These are phyloP conservation scores for Nephromyces sp. DNA, from an alignment of 169 alveolate species.

Conservation along the genomic window DNA sequence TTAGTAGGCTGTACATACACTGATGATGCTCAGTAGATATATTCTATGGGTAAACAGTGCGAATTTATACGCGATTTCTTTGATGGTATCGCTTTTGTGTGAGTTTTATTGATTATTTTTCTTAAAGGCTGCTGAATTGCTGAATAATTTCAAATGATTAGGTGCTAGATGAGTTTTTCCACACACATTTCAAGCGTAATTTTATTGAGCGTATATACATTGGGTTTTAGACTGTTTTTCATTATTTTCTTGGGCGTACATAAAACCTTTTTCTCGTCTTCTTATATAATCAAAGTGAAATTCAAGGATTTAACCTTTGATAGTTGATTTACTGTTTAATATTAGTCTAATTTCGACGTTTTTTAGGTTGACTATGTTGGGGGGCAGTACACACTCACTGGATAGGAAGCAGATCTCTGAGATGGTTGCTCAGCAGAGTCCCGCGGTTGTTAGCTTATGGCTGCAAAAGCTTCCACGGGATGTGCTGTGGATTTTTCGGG, in stretches of 20 bases:
- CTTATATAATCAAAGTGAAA: not conserved
- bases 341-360: not conserved
- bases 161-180: too few relatives aligned
- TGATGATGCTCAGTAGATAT: too few relatives aligned
- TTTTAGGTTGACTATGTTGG: not conserved
- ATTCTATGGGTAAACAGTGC: too few relatives aligned
- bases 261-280: not conserved
- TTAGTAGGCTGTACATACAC: too few relatives aligned
- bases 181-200: not conserved
- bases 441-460: not conserved
- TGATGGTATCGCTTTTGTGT: too few relatives aligned
- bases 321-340: too few relatives aligned
- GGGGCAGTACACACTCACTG: not conserved
- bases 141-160: too few relatives aligned
- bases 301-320: too few relatives aligned
- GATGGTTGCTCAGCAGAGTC: not conserved
- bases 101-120: too few relatives aligned
- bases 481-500: constrained; percentile 15
- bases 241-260: not conserved
- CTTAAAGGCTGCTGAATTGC: too few relatives aligned
- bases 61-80: too few relatives aligned
- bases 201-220: not conserved
- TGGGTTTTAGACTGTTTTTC: not conserved
- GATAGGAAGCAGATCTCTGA: not conserved
- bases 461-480: constrained; percentile 14